These are phyloP conservation scores for Cudoniella acicularis DNA, from an alignment of 495 filamentous ascomycete genomes.

Conservation along the genomic window DNA sequence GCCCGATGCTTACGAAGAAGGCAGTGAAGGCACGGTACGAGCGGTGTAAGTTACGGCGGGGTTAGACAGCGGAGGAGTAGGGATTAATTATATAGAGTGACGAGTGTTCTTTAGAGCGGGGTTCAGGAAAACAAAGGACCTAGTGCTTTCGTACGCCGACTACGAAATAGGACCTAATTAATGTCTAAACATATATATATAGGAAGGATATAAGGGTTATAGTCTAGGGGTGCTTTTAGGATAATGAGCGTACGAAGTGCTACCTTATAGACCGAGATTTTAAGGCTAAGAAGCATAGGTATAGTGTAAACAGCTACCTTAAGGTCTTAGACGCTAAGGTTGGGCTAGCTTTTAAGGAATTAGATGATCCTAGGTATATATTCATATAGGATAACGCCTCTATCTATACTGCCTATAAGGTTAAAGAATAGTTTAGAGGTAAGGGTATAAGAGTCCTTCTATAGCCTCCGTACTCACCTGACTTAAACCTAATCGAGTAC, in stretches of 20 bases:
- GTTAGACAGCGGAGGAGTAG: neutral
- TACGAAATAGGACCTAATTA: neutral
- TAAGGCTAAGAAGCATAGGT: constrained; percentile 5
- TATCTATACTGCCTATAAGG: neutral
- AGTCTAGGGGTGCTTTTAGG: neutral
- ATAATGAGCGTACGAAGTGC: neutral
- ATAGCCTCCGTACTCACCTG: constrained; percentile 1
- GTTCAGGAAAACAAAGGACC: neutral
- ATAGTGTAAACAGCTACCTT: neutral
- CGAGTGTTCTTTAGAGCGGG: neutral
- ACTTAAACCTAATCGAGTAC: constrained; percentile 2
- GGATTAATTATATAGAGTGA: neutral
- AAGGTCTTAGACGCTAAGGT: neutral
- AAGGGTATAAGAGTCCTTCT: neutral
- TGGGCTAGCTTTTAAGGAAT: neutral
- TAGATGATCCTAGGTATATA: neutral
- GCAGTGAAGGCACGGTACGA: neutral
- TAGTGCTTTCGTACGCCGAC: neutral
- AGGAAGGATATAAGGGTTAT: neutral
- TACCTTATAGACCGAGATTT: constrained; percentile 5
- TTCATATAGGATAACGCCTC: constrained; percentile 5
- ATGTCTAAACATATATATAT: neutral
- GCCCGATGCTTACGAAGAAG: neutral
- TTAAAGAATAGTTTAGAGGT: neutral
- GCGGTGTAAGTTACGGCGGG: neutral